Percentiles rank a stretch among this genome's conserved stretches.
Evolutionary conservation across 169 alveolate genomes (phyloP).

Genomic region (Nephromyces sp.): DNA sequence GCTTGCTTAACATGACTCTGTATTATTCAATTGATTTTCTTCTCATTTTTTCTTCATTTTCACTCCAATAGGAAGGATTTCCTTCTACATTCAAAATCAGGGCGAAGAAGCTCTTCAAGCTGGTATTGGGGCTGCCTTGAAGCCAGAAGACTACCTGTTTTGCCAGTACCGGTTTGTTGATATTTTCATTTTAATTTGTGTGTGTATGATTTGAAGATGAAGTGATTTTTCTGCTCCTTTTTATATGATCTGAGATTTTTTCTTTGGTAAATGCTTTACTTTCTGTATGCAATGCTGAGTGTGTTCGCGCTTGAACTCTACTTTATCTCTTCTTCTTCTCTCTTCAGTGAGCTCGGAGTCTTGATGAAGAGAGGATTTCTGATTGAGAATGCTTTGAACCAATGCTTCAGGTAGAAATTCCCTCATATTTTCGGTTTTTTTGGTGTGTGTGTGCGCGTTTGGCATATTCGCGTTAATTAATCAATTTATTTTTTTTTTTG

Average conservation of each 20-base stretch:
- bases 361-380: conserved; percentile 79
- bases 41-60: neutral
- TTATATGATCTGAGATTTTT: too few relatives aligned
- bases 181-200: too few relatives aligned
- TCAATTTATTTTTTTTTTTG: too few relatives aligned
- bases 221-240: too few relatives aligned
- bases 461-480: too few relatives aligned
- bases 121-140: conserved; percentile 73
- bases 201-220: too few relatives aligned
- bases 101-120: conserved; percentile 91
- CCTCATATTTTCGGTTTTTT: too few relatives aligned
- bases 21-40: neutral
- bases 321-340: neutral
- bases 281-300: too few relatives aligned
- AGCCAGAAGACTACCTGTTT: conserved; percentile 69
- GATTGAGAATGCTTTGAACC: conserved; percentile 27
- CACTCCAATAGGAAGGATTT: conserved; percentile 61
- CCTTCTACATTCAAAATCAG: conserved; percentile 84
- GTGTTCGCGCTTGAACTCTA: neutral
- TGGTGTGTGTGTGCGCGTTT: too few relatives aligned
- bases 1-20: neutral
- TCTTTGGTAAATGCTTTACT: too few relatives aligned
- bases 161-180: conserved; percentile 84
- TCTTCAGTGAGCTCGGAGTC: conserved; percentile 82
- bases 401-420: conserved; percentile 43